Evolutionary conservation across 2,329 filamentous ascomycete genomes (phyloP), one percentile per base, ranked within the genome.

Genomic region (Seiridium cupressi): DNA sequence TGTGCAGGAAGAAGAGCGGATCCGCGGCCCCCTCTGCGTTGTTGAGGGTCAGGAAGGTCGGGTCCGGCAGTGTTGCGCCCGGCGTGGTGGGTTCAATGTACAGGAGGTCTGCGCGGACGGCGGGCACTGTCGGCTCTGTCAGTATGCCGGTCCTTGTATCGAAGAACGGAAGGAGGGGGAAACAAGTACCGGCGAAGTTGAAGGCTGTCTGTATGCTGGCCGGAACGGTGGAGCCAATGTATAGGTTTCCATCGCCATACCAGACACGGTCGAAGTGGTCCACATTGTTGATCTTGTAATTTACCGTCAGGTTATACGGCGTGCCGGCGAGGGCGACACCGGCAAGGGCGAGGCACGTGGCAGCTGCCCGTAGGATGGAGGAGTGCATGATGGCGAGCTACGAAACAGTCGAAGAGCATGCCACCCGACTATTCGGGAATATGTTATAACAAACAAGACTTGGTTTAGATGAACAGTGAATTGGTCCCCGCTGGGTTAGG

Each of bases 1-100:
- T 60, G 57, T 62, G 55, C 13, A 63, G 36, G 61, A 63, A 59
- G 60, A 56, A 59, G 9, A 64, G 35, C 40, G 61, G 55, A 11
- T 59, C 59, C 32, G 34, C 5, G 42, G 66, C 60, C 34, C 40
- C 56, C 13, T 62, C 47, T 3, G 11, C 47, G 51, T 60, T 57
- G 60, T 64, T 63, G 58, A 61, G 54, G 35, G 58, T 61, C 11
- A 68, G 62, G 59, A 68, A 68, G 36, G 62, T 65, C 11, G 64
- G 60, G 44, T 61, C 42, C 3, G 63, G 58, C 32, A 65, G 47
- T 8, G 32, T 31, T 3, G 26, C 44, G 36, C 38, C 51, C 13
- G 34, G 10, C 26, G 38, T 5, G 9, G 59, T 38, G 44, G 53
- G 56, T 11, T 31, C 49, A 51, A 66, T 60, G 59, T 62, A 62